Base-by-base conservation (phyloP, 768 basidiomycete genomes). In the Tulasnella sp. region DNA sequence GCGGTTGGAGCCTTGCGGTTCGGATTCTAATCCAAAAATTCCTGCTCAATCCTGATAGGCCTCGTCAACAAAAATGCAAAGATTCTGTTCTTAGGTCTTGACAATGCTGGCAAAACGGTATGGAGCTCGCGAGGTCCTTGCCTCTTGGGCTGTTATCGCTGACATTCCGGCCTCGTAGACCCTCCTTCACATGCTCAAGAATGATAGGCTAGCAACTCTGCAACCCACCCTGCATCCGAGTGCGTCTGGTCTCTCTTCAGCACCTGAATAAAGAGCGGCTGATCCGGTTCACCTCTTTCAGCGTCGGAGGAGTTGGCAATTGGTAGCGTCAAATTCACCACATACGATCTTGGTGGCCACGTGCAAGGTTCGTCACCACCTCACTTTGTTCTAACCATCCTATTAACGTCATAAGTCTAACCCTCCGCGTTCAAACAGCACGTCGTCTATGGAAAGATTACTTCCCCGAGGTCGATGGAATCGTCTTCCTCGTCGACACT, bases 371-470 rank as follows among this genome's bases (percentile, higher is more conserved):
- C 81, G 64, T 73, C 72, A n/a, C 40, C n/a, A 37, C 37, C 18
- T 28, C 31, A 28, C 54, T 69, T 46, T 24, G 14, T 22, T 41
- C 41, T 28, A 41, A 37, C 12, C 76, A 2, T 22, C 46, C 28
- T 14, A 8, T 31, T n/a, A 40, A 48, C n/a, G 37, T 34, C 73
- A 42, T 75, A 16, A 41, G 44, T 60, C 64, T 37, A 40, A 60
- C 64, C 9, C 28, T 28, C 64, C 75, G 31, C 75, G 37, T 75
- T 31, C 14, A 69, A 28, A 34, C 84, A 92, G 98, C 98, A 78
- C 97, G 98, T 83, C 95, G 98, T 83, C 93, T 99, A 86, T 99
- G 98, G 98, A 92, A 96, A 80, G 97, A 99, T 87, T 99, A 99
- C 89, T 99, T 99, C 92, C 98, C 98, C 75, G 98, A 99, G 86